phyloP scores from a whole-genome alignment of 140 eudicot genomes.

The Stevia rebaudiana region DNA sequence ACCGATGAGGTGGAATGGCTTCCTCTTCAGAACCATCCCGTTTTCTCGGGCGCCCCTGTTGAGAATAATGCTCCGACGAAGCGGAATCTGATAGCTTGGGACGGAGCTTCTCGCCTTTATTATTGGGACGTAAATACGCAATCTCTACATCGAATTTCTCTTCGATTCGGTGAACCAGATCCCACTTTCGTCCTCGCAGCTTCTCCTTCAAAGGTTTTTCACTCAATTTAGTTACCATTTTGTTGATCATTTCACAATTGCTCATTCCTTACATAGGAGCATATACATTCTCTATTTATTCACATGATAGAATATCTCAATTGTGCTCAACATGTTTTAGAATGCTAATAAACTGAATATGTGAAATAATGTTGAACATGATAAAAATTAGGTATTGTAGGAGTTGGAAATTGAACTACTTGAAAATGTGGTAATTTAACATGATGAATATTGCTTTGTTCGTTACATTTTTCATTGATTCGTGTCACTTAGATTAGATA shows the following conservation, averaged over 20 bases:
- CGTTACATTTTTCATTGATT: background rate
- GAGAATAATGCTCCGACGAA: slow-evolving; percentile 27
- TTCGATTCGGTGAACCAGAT: slow-evolving; percentile 87
- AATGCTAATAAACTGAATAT: background rate
- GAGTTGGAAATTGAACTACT: background rate
- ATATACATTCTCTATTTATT: too few species aligned
- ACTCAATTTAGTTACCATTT: background rate
- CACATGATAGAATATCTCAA: too few species aligned
- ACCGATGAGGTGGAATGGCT: slow-evolving; percentile 67
- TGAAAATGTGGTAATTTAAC: background rate
- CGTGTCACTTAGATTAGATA: background rate
- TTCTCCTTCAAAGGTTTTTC: slow-evolving; percentile 69
- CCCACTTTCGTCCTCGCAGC: slow-evolving; percentile 69
- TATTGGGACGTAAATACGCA: slow-evolving; percentile 54
- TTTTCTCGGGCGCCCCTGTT: slow-evolving; percentile 36
- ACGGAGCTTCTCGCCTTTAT: slow-evolving; percentile 88
- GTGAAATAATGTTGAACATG: background rate
- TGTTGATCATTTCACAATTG: background rate
- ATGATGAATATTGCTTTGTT: background rate
- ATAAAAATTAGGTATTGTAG: slow-evolving; percentile 3
- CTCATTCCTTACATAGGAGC: too few species aligned
- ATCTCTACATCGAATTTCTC: slow-evolving; percentile 62
- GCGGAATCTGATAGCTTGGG: slow-evolving; percentile 81
- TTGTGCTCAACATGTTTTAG: slow-evolving; percentile 4
- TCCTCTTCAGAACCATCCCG: slow-evolving; percentile 77